Evolutionary conservation across 164 flowering plant genomes (phyloP).

Genomic region (Annona cherimola): DNA sequence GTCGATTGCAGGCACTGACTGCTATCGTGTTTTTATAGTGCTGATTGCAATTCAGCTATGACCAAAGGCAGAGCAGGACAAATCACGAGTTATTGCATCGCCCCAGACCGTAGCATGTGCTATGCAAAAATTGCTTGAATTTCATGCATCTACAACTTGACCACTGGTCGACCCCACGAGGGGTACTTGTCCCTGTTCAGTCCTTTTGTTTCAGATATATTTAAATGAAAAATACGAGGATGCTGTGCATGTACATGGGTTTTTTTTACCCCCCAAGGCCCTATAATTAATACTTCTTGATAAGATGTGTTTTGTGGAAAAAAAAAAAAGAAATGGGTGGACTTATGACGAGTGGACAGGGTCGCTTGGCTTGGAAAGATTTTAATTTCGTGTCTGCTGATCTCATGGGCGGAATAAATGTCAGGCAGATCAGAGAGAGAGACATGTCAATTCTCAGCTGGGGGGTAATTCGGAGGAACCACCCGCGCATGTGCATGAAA

Average conservation of each 20-base stretch:
- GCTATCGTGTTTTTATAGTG: too few relatives aligned
- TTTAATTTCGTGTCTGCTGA: constrained; percentile 13
- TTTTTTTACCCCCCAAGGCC: neutral
- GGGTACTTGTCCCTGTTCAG: neutral
- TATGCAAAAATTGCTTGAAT: neutral
- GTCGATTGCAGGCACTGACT: too few relatives aligned
- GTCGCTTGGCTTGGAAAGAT: constrained; percentile 7
- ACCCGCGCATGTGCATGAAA: too few relatives aligned
- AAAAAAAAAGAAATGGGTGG: constrained; percentile 10
- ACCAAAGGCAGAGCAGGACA: too few relatives aligned
- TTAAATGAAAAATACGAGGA: neutral
- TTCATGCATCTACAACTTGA: neutral
- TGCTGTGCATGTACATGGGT: neutral
- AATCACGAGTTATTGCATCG: too few relatives aligned
- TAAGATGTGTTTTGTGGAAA: neutral
- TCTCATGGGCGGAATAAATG: constrained; percentile 14
- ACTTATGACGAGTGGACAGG: constrained; percentile 8
- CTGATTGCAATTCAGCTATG: too few relatives aligned
- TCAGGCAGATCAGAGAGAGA: constrained; percentile 9
- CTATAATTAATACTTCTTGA: neutral
- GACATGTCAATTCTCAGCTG: neutral
- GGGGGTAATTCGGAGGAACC: too few relatives aligned
- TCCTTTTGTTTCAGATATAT: too few relatives aligned
- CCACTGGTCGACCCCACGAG: too few relatives aligned
- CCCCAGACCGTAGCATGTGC: neutral